Evolutionary conservation across 225 moss, liverwort and hornwort genomes (phyloP).

Genomic region (Asterella californica): DNA sequence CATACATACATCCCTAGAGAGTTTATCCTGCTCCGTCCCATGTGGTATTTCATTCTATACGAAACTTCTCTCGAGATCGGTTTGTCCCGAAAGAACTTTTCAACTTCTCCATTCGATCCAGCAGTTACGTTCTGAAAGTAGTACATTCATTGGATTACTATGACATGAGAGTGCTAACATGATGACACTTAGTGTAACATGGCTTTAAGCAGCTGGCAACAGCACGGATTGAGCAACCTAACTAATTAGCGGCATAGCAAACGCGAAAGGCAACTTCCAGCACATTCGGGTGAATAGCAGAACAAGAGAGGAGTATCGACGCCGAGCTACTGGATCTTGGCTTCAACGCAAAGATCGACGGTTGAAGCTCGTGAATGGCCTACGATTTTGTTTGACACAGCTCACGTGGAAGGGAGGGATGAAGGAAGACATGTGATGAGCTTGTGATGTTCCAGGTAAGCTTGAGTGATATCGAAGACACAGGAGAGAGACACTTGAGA

Average conservation of each 20-base stretch:
- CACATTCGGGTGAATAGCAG: background rate
- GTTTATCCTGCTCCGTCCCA: background rate
- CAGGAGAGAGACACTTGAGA: too few species aligned
- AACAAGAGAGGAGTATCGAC: background rate
- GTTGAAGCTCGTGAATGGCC: background rate
- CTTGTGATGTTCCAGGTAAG: background rate
- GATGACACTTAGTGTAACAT: slow-evolving; percentile 5
- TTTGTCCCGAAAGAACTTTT: background rate
- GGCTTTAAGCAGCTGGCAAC: background rate
- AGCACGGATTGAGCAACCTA: background rate
- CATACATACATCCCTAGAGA: background rate
- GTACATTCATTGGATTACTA: background rate
- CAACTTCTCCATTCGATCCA: background rate
- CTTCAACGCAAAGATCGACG: background rate
- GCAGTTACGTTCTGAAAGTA: background rate
- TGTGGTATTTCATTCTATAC: background rate
- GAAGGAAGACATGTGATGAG: too few species aligned
- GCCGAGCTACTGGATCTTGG: background rate
- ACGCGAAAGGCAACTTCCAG: background rate
- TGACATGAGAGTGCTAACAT: background rate
- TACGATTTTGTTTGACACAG: background rate
- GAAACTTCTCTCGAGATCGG: slow-evolving; percentile 7
- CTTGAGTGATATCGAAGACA: background rate
- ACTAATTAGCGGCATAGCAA: background rate
- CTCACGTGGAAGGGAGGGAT: background rate